Evolutionary conservation across 495 filamentous ascomycete genomes (phyloP), one percentile per base, ranked within the genome.

Genomic region (Hypoxylon perforatum): DNA sequence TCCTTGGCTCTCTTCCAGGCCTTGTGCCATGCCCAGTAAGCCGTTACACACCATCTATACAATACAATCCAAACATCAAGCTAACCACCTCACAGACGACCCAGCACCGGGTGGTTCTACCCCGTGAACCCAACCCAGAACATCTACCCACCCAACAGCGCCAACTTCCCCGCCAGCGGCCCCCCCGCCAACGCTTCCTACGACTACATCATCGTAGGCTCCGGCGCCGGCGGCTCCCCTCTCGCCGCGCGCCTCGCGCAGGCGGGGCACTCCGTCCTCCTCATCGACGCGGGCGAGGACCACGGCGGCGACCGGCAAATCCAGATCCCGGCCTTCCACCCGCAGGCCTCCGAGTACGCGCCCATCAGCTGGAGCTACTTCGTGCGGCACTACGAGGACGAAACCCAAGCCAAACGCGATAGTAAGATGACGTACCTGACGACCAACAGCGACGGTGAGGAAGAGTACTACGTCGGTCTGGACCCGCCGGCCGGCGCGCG

Each of bases 131-230:
- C 25, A 3, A 3, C 25, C 25, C 25, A 28, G 25, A 68, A 62
- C 14, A 72, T 44, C 17, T 44, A 44, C 41, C 41, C 41, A 19
- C 41, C 41, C 12, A 44, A 44, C 15, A n/a, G 41, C 41, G 3
- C 2, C 10, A 22, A 21, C 44, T 46, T 22, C 11, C 18, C 7
- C 17, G 19, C 19, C 1, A 7, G 12, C 8, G 44, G 41, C 11
- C 44, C 44, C 1, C 3, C 23, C 1, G 19, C 18, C 19, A 46
- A 23, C 44, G 8, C 44, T n/a, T 78, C 79, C 2, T 91, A 84
- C 59, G 89, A 92, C 73, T 92, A 91, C 75, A 84, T 91, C 55
- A 80, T 91, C 25, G 82, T 90, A 55, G 89, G 88, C 25, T 85
- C 77, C 49, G 89, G 89, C 53, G 86, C 88, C 18, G 88, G 83